A percentile compares a stretch with the other conserved stretches of the same genome.
phyloP scores from a whole-genome alignment of 108 stramenopile genomes.

The Aurantiochytrium sp. region DNA sequence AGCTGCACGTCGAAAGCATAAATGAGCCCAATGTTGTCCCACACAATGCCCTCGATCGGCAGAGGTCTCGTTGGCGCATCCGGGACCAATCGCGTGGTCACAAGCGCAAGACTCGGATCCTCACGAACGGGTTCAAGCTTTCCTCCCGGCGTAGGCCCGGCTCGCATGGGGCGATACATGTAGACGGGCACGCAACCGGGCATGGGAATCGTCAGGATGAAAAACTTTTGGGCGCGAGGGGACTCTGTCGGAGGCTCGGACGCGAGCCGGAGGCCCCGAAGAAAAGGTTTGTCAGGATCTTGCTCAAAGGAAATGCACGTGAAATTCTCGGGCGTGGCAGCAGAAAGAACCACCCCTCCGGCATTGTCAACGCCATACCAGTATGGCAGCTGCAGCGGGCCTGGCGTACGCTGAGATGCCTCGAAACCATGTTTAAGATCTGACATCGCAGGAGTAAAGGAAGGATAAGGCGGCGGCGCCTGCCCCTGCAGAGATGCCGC shows the following conservation, averaged over 20 bases:
- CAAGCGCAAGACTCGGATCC: neutral
- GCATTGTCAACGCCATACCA: neutral
- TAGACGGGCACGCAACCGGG: neutral
- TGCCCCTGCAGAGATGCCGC: too few relatives aligned
- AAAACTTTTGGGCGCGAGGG: neutral
- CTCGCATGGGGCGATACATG: neutral
- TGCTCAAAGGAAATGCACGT: neutral
- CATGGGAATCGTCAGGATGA: neutral
- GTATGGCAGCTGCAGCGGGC: neutral
- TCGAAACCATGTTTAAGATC: neutral
- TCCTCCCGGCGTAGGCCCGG: neutral
- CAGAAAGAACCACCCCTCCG: neutral
- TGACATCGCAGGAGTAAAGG: neutral
- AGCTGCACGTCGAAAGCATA: neutral
- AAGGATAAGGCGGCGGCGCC: too few relatives aligned
- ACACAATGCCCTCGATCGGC: neutral
- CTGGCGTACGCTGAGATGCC: neutral
- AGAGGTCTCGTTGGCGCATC: neutral
- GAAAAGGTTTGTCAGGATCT: neutral
- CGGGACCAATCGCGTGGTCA: neutral
- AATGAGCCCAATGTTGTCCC: neutral
- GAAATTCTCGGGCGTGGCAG: neutral
- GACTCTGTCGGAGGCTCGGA: neutral
- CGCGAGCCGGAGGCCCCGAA: neutral
- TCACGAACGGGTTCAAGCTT: neutral